Percentiles rank a stretch among this genome's conserved stretches.
phyloP scores from a whole-genome alignment of 805 yeast genomes.

The Suhomyces vadensis region DNA sequence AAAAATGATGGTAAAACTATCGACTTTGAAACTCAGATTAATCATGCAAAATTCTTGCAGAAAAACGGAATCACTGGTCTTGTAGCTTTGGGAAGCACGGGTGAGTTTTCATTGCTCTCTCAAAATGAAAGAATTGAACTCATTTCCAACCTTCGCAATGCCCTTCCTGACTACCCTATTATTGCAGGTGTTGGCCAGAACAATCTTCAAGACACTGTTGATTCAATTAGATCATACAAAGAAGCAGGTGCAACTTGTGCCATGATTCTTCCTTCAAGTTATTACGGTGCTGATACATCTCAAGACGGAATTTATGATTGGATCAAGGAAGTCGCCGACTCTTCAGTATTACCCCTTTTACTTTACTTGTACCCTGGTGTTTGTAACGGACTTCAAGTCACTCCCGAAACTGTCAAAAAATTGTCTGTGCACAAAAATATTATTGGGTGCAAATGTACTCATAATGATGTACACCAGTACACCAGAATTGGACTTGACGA shows the following conservation, averaged over 20 bases:
- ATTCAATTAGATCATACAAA: conserved; percentile 35
- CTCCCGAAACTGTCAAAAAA: conserved; percentile 38
- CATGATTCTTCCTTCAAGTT: conserved; percentile 46
- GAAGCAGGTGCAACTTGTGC: conserved; percentile 42
- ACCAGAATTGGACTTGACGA: conserved; percentile 46
- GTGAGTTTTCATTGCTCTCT: conserved; percentile 54
- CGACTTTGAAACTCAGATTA: conserved; percentile 46
- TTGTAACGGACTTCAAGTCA: conserved; percentile 41
- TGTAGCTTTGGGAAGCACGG: conserved; percentile 55
- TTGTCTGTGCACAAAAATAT: conserved; percentile 48
- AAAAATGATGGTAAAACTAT: conserved; percentile 40
- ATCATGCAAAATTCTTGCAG: conserved; percentile 45
- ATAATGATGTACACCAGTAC: conserved; percentile 51
- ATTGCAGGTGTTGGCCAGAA: conserved; percentile 53
- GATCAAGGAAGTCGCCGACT: conserved; percentile 46
- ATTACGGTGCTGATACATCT: conserved; percentile 47
- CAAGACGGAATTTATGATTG: conserved; percentile 50
- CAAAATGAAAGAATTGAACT: conserved; percentile 43
- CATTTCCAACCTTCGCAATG: conserved; percentile 33
- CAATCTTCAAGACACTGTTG: conserved; percentile 45
- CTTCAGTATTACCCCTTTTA: conserved; percentile 43
- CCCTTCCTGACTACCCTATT: conserved; percentile 42
- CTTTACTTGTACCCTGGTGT: conserved; percentile 54
- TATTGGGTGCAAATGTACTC: conserved; percentile 54
- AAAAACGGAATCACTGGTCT: conserved; percentile 49